Evolutionary conservation across 768 basidiomycete genomes (phyloP), one percentile per base, ranked within the genome.

Genomic region (Boletales sp.): DNA sequence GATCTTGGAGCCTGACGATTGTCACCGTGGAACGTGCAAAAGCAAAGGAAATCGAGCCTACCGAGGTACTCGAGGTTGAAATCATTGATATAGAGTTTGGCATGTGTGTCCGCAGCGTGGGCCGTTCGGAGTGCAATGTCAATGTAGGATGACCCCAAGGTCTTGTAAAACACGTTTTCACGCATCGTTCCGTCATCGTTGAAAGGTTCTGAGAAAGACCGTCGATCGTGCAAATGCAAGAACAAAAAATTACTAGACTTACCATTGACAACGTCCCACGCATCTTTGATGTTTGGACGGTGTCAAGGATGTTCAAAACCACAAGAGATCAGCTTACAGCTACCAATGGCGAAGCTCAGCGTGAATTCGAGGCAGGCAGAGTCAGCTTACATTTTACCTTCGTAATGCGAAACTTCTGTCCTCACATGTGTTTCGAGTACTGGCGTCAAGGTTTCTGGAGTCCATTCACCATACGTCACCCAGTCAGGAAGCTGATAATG

Each of bases 111-210:
- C 3, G 65, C 66, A 13, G 49, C 58, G 36, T 54, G 61, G 17
- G 69, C 69, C 2, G 57, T 48, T 18, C 66, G 56, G 40, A 84
- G 72, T 17, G 82, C 82, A 35, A 74, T 69, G 10, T 68, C 58
- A 47, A 84, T 74, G 64, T 73, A 83, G 17, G 63, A 58, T 5
- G 71, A 67, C 15, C 75, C 74, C 21, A 76, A 69, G 4, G 74
- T 75, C 53, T 72, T 72, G 67, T 71, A 81, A 69, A 82, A 84
- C 13, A 84, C 72, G 45, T 74, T 67, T 17, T 65, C 47, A 38
- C 81, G 75, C 64, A 69, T 80, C 10, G 78, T 80, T 17, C 83
- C 82, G 54, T 83, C 72, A 34, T 83, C 82, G 55, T 82, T 79
- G 69, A 62, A 32, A 19, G 60, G 50, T 32, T 62, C 56, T 59